phyloP scores from a whole-genome alignment of 2,329 filamentous ascomycete species.

The Xylariaceae sp. region DNA sequence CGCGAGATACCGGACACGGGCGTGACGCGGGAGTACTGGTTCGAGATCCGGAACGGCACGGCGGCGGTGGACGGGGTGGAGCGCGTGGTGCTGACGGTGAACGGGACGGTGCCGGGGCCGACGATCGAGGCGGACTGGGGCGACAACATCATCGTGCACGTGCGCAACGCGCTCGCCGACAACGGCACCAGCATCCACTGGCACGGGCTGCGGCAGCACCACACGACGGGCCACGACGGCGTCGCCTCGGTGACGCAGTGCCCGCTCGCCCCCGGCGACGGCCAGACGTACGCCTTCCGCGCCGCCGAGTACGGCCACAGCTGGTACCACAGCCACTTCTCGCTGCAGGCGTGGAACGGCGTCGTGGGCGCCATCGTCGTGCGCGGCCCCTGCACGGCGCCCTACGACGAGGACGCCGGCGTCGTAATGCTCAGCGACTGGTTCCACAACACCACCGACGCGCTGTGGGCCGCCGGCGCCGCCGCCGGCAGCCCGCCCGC shows the following conservation, averaged over 20 bases:
- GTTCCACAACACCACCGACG: slow-evolving; percentile 28
- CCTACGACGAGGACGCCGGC: slow-evolving; percentile 43
- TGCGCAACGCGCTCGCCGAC: slow-evolving; percentile 15
- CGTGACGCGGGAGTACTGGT: slow-evolving; percentile 41
- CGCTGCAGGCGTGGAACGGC: slow-evolving; percentile 22
- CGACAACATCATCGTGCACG: slow-evolving; percentile 20
- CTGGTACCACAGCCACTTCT: slow-evolving; percentile 6
- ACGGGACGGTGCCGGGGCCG: slow-evolving; percentile 19
- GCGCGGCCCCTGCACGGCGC: slow-evolving; percentile 33
- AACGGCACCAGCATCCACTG: slow-evolving; percentile 28
- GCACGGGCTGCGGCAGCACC: slow-evolving; percentile 27
- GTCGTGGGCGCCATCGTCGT: slow-evolving; percentile 41
- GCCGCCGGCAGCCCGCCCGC: slow-evolving; percentile 1
- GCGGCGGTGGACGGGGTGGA: slow-evolving; percentile 38
- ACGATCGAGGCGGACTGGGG: slow-evolving; percentile 23
- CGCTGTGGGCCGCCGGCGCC: slow-evolving; percentile 13
- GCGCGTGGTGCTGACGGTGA: slow-evolving; percentile 31
- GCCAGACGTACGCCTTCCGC: slow-evolving; percentile 3
- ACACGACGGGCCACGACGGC: slow-evolving; percentile 18
- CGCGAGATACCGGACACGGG: slow-evolving; percentile 36
- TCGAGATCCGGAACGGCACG: slow-evolving; percentile 32
- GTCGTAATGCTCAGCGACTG: slow-evolving; percentile 40
- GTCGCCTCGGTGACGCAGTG: slow-evolving; percentile 5
- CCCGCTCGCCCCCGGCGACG: slow-evolving; percentile 3
- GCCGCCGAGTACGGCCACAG: slow-evolving; percentile 4